These are phyloP conservation scores for Fusarium torreyae DNA, from an alignment of 2,329 filamentous ascomycete species.

Conservation along the genomic window DNA sequence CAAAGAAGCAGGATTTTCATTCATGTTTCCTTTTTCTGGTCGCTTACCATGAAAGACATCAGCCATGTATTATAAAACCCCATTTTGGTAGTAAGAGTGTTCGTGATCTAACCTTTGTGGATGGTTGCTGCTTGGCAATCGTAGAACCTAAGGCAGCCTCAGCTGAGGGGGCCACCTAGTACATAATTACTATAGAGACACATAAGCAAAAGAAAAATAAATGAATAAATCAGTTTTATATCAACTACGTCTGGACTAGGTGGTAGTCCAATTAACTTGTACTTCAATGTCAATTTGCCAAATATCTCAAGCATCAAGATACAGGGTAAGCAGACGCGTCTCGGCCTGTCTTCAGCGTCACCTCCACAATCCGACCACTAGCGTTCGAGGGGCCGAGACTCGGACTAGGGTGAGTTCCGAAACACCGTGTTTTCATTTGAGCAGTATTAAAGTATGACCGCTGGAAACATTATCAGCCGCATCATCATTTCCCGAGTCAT, in stretches of 20 bases:
- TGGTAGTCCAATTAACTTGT: too few relatives aligned
- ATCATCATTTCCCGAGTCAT: slow-evolving; percentile 1
- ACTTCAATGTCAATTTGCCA: background rate
- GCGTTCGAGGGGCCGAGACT: slow-evolving; percentile 2
- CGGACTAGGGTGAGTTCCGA: slow-evolving; percentile 6
- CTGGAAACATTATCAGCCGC: background rate
- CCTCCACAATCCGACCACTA: slow-evolving; percentile 12
- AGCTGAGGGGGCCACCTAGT: too few relatives aligned
- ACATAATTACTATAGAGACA: too few relatives aligned
- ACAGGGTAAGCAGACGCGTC: slow-evolving; percentile 27
- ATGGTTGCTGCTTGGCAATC: background rate
- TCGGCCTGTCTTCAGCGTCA: background rate
- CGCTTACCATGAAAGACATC: background rate
- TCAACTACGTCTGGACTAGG: too few relatives aligned
- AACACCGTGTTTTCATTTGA: background rate
- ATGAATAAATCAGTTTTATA: too few relatives aligned
- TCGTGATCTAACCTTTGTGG: background rate
- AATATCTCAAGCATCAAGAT: background rate
- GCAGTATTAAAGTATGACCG: background rate
- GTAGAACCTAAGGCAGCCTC: too few relatives aligned
- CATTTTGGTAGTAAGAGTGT: too few relatives aligned
- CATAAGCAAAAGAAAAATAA: too few relatives aligned
- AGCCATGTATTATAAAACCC: background rate
- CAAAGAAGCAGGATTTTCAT: background rate
- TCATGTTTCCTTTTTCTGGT: background rate